Conservation (phyloP, 345 rosid genomes). For the Moricandia moricandioides region DNA sequence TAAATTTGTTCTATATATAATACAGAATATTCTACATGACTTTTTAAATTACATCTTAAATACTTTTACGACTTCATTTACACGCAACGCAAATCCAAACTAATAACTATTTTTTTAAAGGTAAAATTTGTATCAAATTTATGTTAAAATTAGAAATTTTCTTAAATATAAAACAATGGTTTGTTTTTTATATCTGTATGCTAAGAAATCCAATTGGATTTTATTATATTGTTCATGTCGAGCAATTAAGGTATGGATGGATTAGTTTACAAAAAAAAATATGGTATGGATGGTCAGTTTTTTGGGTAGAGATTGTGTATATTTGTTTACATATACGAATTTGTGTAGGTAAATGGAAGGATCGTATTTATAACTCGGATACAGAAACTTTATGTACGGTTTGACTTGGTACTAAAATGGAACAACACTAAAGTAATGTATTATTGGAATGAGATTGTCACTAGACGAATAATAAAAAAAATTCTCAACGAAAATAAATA, state of each 20-base stretch:
- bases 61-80: not conserved
- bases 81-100: not conserved
- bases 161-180: not conserved
- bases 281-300: not conserved
- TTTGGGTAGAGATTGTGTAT: not conserved
- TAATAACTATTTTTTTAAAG: not conserved
- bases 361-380: not conserved
- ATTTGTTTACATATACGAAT: not conserved
- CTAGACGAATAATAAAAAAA: not conserved
- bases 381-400: not conserved
- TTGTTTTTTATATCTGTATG: not conserved
- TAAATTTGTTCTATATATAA: not conserved
- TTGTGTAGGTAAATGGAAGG: not conserved
- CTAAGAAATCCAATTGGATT: not conserved
- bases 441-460: not conserved
- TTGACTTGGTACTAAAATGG: not conserved
- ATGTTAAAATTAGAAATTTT: no score
- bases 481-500: not conserved
- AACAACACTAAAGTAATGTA: not conserved
- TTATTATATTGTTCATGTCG: not conserved
- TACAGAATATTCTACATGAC: not conserved
- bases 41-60: not conserved
- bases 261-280: no score
- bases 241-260: not conserved
- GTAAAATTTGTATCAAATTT: no score